Percentiles rank a stretch among this genome's conserved stretches.
phyloP scores from a whole-genome alignment of 768 basidiomycete species.

The Infundibulicybe gibba region DNA sequence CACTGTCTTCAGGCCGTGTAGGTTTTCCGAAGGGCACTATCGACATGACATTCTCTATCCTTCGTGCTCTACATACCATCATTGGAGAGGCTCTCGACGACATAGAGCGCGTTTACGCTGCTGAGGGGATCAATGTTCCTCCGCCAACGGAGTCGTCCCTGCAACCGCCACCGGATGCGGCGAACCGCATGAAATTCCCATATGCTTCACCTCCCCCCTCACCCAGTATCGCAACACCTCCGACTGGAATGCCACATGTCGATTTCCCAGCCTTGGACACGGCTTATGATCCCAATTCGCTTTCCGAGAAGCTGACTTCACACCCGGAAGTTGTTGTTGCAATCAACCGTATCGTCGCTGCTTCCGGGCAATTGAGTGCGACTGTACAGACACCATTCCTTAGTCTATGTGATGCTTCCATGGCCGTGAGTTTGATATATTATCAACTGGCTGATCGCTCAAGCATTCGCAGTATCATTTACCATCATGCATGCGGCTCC shows the following conservation, averaged over 20 bases:
- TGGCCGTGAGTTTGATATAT: slow-evolving; percentile 48
- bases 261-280: slow-evolving; percentile 60
- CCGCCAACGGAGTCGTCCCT: neutral
- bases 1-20: no score
- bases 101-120: slow-evolving; percentile 56
- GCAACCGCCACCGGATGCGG: neutral
- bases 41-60: slow-evolving; percentile 56
- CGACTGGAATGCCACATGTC: slow-evolving; percentile 14
- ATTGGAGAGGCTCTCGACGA: slow-evolving; percentile 68
- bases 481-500: slow-evolving; percentile 68
- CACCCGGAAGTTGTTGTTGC: slow-evolving; percentile 60
- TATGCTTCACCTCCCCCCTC: slow-evolving; percentile 30
- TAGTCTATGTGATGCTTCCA: slow-evolving; percentile 67
- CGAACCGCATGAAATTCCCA: slow-evolving; percentile 2
- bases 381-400: slow-evolving; percentile 68
- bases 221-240: slow-evolving; percentile 14
- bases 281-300: slow-evolving; percentile 41
- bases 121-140: slow-evolving; percentile 11
- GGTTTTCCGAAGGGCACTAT: no score
- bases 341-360: slow-evolving; percentile 62
- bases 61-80: slow-evolving; percentile 62
- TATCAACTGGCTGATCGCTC: neutral
- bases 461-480: slow-evolving; percentile 58
- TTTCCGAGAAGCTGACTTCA: slow-evolving; percentile 50
- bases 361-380: slow-evolving; percentile 62